Evolutionary conservation across 768 basidiomycete genomes (phyloP).

Genomic region (Paxillus ammoniavirescens): DNA sequence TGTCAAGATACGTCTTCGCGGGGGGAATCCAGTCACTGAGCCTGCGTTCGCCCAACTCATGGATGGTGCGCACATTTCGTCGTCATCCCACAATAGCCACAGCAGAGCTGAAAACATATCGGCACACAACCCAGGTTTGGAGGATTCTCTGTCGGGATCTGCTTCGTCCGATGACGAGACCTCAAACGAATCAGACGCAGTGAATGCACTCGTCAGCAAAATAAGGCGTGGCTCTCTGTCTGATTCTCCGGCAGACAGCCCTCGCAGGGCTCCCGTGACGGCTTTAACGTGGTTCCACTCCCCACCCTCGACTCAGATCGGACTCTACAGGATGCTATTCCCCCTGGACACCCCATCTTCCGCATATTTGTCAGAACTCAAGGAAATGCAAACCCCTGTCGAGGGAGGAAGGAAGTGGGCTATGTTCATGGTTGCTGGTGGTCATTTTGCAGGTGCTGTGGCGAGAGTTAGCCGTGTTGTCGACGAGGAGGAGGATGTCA

Average conservation of each 20-base stretch:
- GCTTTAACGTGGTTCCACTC: slow-evolving; percentile 91
- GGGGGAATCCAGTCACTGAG: slow-evolving; percentile 63
- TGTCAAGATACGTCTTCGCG: slow-evolving; percentile 75
- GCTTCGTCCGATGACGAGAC: slow-evolving; percentile 64
- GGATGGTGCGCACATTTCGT: slow-evolving; percentile 55
- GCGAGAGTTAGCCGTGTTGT: slow-evolving; percentile 62
- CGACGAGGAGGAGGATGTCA: slow-evolving; percentile 39
- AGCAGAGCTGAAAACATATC: background rate
- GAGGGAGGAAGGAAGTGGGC: slow-evolving; percentile 78
- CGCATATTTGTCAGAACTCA: slow-evolving; percentile 59
- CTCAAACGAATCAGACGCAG: slow-evolving; percentile 62
- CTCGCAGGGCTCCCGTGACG: slow-evolving; percentile 49
- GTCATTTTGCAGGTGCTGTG: slow-evolving; percentile 95
- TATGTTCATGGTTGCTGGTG: slow-evolving; percentile 95
- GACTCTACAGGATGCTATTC: slow-evolving; percentile 79
- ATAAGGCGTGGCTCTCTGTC: slow-evolving; percentile 48
- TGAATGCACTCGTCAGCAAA: slow-evolving; percentile 65
- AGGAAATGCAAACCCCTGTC: slow-evolving; percentile 56
- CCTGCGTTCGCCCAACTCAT: slow-evolving; percentile 73
- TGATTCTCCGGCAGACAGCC: slow-evolving; percentile 41
- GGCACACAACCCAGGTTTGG: slow-evolving; percentile 47
- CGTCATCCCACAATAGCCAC: background rate
- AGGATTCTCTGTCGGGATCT: slow-evolving; percentile 91
- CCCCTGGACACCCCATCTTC: slow-evolving; percentile 41
- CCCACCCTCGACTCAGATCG: slow-evolving; percentile 83